Evolutionary conservation across 345 rosid genomes (phyloP).

Genomic region (Camelina hispida): DNA sequence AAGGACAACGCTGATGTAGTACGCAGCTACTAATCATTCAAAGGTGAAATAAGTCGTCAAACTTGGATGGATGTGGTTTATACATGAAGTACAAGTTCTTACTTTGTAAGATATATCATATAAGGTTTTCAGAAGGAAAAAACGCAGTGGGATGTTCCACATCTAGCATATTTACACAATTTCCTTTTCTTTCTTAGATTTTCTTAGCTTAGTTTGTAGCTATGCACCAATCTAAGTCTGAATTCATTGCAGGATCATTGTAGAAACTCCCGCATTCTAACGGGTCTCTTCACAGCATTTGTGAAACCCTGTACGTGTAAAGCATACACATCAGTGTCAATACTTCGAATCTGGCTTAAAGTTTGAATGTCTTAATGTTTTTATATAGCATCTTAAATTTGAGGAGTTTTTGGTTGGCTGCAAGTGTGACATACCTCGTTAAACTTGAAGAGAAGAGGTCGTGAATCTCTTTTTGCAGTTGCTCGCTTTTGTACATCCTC

Average conservation of each 20-base stretch:
- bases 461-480: conserved; percentile 65
- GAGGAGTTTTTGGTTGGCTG: conserved; percentile 7
- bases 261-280: conserved; percentile 77
- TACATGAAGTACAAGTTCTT: not conserved
- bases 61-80: not conserved
- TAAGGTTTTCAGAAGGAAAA: not conserved
- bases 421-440: conserved; percentile 69
- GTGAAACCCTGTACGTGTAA: conserved; percentile 53
- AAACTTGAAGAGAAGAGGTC: conserved; percentile 82
- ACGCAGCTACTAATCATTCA: not conserved
- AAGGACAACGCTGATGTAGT: not conserved
- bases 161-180: not conserved
- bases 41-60: not conserved
- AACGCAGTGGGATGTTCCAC: not conserved
- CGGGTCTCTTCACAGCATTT: conserved; percentile 56
- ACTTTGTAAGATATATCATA: not conserved
- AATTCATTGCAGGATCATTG: conserved; percentile 36
- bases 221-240: conserved; percentile 8
- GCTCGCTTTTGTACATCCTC: conserved; percentile 46
- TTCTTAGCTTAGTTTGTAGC: conserved; percentile 14
- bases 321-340: conserved; percentile 8
- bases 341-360: not conserved
- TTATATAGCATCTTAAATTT: not conserved
- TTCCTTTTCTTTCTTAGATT: too few species aligned
- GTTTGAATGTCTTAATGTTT: not conserved